Base-by-base conservation (phyloP, 306 rosid genomes). In the Crataegus laevigata region DNA sequence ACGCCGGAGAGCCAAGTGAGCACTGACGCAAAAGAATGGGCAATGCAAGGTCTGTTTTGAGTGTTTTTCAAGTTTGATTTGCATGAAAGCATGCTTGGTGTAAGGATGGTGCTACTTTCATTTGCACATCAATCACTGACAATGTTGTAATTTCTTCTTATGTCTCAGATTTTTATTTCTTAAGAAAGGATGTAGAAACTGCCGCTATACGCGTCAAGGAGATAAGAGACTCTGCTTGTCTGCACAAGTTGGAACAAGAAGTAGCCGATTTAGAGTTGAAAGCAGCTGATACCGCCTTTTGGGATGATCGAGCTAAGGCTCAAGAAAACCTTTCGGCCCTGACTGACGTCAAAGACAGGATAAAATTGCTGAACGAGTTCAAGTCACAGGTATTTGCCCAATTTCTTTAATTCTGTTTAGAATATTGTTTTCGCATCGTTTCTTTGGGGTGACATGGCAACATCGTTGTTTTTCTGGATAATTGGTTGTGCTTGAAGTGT, bases 251-350 rank as follows among this genome's bases (percentile, higher is more conserved):
- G 74, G 88, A 89, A 47, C 85, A 85, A 76, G 97, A 94, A 72
- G 75, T 87, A 71, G 84, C 85, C 74, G 85, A 79, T 68, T 84
- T 94, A 88, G 98, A 94, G 86, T 86, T 80, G 70, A 84, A 89
- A 83, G 94, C 97, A 25, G 77, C 93, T 21, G 89, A 78, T 67
- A 77, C 45, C 84, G 78, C 93, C 82, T 87, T 94, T 73, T 94
- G 98, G 98, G 96, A 91, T 69, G 78, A 94, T 79, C 91, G 82
- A 80, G 86, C 89, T 75, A 84, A 77, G 75, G 98, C 98, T 82
- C 97, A 94, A 80, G 82, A 88, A 81, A 86, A 81, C 79, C 97
- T 94, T 66, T 77, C 71, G 38, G 86, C 91, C 26, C 79, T 91
- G 72, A 84, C 93, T 61, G 97, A 94, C 72, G 87, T 87, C 80